Evolutionary conservation across 768 basidiomycete genomes (phyloP).

Genomic region (Boletus subcaerulescens): DNA sequence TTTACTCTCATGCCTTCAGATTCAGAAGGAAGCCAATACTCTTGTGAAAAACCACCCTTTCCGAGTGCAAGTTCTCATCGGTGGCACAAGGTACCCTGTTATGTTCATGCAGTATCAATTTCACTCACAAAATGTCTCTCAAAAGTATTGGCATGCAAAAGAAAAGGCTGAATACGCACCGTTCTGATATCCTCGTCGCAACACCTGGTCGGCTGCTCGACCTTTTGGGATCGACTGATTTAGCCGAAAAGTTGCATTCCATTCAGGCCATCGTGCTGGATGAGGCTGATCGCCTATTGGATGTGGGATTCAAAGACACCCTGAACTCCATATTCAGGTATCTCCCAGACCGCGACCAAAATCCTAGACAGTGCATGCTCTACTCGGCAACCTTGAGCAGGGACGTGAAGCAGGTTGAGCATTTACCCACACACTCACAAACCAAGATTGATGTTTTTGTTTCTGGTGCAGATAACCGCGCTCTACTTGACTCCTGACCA

Average conservation of each 20-base stretch:
- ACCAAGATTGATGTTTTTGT: neutral
- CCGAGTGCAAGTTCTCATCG: conserved; percentile 49
- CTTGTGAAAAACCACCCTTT: conserved; percentile 41
- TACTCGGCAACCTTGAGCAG: conserved; percentile 75
- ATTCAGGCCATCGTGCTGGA: conserved; percentile 58
- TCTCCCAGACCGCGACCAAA: conserved; percentile 42
- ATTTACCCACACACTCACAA: neutral
- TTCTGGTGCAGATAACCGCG: conserved; percentile 20
- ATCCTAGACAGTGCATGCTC: conserved; percentile 62
- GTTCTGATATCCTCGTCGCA: conserved; percentile 60
- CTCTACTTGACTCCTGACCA: conserved; percentile 27
- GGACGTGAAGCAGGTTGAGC: conserved; percentile 54
- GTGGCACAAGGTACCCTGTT: conserved; percentile 47
- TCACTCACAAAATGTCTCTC: conserved; percentile 1
- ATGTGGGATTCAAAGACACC: conserved; percentile 68
- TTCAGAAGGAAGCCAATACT: conserved; percentile 59
- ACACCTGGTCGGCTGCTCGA: conserved; percentile 77
- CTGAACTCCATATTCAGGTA: conserved; percentile 58
- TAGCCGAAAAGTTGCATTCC: conserved; percentile 35
- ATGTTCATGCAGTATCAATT: neutral
- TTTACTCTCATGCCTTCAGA: conserved; percentile 37
- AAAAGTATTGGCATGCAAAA: conserved; percentile 26
- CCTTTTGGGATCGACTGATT: conserved; percentile 50
- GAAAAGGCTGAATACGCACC: conserved; percentile 25
- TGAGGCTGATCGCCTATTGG: conserved; percentile 73